Percentiles rank a stretch among this genome's conserved stretches.
These are phyloP conservation scores for Iberis amara DNA, from an alignment of 441 rosid species.

Conservation along the genomic window DNA sequence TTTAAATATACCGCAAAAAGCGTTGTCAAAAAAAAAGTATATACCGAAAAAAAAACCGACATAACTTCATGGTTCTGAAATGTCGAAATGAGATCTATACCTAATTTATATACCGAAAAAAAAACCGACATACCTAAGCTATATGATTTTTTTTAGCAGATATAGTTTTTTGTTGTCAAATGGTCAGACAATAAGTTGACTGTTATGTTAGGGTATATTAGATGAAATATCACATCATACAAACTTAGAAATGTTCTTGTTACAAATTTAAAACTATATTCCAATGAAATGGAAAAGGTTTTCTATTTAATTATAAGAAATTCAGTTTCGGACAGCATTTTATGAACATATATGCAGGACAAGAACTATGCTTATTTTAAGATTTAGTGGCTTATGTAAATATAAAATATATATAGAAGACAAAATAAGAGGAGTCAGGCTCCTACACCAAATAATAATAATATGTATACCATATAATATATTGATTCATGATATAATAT, in stretches of 20 bases:
- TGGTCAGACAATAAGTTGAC: too few species aligned
- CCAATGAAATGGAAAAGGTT: background rate
- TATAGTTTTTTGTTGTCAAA: too few species aligned
- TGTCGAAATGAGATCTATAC: too few species aligned
- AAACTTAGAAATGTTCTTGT: slow-evolving; percentile 5
- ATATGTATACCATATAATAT: slow-evolving; percentile 3
- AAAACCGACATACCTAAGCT: too few species aligned
- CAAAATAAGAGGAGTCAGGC: slow-evolving; percentile 25
- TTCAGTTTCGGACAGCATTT: slow-evolving; percentile 18
- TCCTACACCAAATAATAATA: slow-evolving; percentile 16
- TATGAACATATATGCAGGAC: slow-evolving; percentile 9
- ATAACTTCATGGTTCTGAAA: too few species aligned
- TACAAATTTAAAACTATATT: background rate
- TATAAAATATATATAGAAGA: background rate
- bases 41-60: too few species aligned
- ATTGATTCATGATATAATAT: too few species aligned
- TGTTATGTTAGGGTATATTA: background rate
- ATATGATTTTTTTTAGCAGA: too few species aligned
- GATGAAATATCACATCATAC: slow-evolving; percentile 13
- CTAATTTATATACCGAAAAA: too few species aligned
- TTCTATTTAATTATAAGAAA: background rate
- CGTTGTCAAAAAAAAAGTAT: too few species aligned
- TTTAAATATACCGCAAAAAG: too few species aligned
- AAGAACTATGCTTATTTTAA: slow-evolving; percentile 10
- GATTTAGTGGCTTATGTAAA: slow-evolving; percentile 16